Evolutionary conservation across 2,329 filamentous ascomycete genomes (phyloP), one percentile per base, ranked within the genome.

Genomic region (Dactylellina drechsleri): DNA sequence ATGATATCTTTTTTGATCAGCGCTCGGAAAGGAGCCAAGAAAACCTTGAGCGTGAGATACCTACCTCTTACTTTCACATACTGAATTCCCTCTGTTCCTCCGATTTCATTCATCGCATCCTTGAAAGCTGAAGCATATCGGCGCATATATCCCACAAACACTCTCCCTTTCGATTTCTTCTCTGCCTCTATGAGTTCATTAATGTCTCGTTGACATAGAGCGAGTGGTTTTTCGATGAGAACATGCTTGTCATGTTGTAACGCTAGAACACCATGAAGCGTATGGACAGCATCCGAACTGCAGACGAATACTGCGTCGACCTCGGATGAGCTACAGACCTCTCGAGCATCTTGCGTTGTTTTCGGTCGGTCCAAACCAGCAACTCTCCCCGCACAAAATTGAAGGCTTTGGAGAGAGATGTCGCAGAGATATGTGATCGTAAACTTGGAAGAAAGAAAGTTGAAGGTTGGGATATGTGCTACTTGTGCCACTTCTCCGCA

Each of bases 71-170:
- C 83, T 0, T 87, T 82, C 0, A 85, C 87, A 77, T 90, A 89
- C 18, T 84, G 80, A 12, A 90, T 86, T 56, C 84, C 82, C 0
- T 83, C 83, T 36, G 89, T 83, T 0, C 80, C 80, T 0, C 82
- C 84, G 0, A 90, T 81, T 76, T 90, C 87, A 71, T 84, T 82
- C 47, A 89, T 83, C 0, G 85, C 84, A 23, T 86, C 83, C 0
- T 83, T 80, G 76, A 89, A 89, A 0, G 84, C 83, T 0, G 85
- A 81, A 0, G 88, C 87, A 77, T 89, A 88, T n/a, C 88, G 83
- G 18, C 88, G 82, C 83, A 88, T 88, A 66, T 86, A 88, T 1
- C 87, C 87, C 0, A 90, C 86, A 78, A 90, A 87, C 1, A 88
- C 83, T 31, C 80, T 82, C 0, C 83, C 84, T 10, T 79, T 77